Conservation (phyloP, 2,329 filamentous ascomycete species). For the Phaeosphaeria sp. region DNA sequence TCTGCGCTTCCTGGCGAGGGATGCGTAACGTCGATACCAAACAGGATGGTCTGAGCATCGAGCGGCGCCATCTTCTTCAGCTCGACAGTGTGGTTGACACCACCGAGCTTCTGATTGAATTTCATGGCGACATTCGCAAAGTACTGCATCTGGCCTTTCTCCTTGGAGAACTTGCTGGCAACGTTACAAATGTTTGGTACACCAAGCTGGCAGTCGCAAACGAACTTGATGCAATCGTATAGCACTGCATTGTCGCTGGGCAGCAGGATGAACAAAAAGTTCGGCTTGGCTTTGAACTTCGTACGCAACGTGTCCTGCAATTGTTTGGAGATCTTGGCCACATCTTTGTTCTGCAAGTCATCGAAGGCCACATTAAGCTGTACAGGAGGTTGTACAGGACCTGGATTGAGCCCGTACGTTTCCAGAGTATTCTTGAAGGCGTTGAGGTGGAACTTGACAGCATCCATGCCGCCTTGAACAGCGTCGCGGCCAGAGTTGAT, state of each 20-base stretch:
- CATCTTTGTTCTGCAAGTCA: conserved; percentile 31
- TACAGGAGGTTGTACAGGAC: conserved; percentile 16
- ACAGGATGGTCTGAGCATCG: conserved; percentile 79
- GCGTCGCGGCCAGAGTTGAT: conserved; percentile 34
- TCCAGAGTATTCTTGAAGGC: conserved; percentile 25
- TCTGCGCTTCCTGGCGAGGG: conserved; percentile 71
- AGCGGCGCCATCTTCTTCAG: conserved; percentile 62
- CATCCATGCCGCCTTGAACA: conserved; percentile 24
- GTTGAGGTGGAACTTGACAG: conserved; percentile 12
- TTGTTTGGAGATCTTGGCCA: conserved; percentile 63
- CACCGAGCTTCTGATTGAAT: conserved; percentile 54
- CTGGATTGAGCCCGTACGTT: conserved; percentile 32
- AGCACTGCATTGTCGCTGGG: conserved; percentile 37
- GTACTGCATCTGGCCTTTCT: conserved; percentile 40
- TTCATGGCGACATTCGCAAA: conserved; percentile 66
- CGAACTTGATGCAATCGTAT: conserved; percentile 66
- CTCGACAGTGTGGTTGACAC: conserved; percentile 69
- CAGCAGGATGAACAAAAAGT: conserved; percentile 41
- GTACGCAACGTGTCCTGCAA: conserved; percentile 58
- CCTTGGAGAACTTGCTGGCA: conserved; percentile 58
- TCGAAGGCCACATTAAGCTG: conserved; percentile 11
- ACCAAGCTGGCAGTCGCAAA: conserved; percentile 71
- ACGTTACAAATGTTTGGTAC: conserved; percentile 72
- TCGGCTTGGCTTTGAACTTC: conserved; percentile 50
- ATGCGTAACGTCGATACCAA: conserved; percentile 90